These are phyloP conservation scores for Mucor mucedo DNA, from an alignment of 371 early-diverging fungal genomes.

Conservation along the genomic window DNA sequence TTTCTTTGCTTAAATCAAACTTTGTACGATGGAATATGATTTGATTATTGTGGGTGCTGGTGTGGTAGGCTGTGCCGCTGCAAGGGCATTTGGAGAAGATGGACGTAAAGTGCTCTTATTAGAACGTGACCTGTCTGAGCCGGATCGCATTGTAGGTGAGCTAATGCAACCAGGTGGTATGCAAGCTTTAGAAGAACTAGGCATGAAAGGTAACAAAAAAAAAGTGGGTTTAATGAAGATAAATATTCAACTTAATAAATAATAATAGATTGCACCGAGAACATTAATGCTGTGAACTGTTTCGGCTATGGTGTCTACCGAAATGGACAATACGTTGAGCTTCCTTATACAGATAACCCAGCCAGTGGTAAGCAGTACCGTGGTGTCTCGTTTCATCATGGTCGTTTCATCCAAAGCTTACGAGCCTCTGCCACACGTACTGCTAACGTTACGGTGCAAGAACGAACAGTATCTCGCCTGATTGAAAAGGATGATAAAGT, in stretches of 20 bases:
- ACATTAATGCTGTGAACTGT: conserved; percentile 81
- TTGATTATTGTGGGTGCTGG: conserved; percentile 92
- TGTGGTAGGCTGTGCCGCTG: conserved; percentile 86
- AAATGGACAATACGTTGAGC: conserved; percentile 51
- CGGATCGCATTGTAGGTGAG: conserved; percentile 97
- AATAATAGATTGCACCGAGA: conserved; percentile 67
- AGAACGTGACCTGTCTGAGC: conserved; percentile 89
- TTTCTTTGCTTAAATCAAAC: too few relatives aligned
- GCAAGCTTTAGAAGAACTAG: conserved; percentile 77
- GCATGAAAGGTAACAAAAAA: conserved; percentile 61
- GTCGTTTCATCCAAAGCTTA: conserved; percentile 85
- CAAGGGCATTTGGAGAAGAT: conserved; percentile 71
- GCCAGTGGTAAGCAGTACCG: conserved; percentile 38
- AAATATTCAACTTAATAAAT: not conserved
- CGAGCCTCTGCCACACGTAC: conserved; percentile 62
- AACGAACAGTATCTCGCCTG: conserved; percentile 72
- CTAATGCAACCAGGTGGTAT: conserved; percentile 94
- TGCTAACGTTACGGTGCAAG: conserved; percentile 67
- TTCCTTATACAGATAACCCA: conserved; percentile 59
- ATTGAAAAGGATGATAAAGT: conserved; percentile 55
- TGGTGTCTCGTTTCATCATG: conserved; percentile 90
- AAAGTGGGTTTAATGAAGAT: not conserved
- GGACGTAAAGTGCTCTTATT: conserved; percentile 75
- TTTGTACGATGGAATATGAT: conserved; percentile 55
- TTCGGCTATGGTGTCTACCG: conserved; percentile 82